A percentile compares a stretch with the other conserved stretches of the same genome.
Conservation (phyloP, 495 filamentous ascomycete genomes). For the Penicillium dipodomyicola region DNA sequence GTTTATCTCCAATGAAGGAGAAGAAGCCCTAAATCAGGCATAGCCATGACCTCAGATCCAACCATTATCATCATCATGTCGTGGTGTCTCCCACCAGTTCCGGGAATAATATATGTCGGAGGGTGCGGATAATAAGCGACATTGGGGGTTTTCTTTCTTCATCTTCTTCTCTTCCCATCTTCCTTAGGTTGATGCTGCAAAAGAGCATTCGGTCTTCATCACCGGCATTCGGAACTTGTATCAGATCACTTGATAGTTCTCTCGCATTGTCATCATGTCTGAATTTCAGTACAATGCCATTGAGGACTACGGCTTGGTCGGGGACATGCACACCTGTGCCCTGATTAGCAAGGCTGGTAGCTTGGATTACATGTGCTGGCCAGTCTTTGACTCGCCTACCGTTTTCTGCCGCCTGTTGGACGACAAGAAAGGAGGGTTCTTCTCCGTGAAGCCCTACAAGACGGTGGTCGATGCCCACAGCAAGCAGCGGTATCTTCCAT, state of each 20-base stretch:
- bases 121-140: conserved; percentile 1
- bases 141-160: background rate
- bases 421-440: conserved; percentile 68
- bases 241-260: background rate
- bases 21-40: conserved; percentile 12
- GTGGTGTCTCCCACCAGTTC: conserved; percentile 17
- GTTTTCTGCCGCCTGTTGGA: conserved; percentile 68
- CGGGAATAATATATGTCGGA: conserved; percentile 19
- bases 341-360: conserved; percentile 68
- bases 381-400: conserved; percentile 64
- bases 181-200: conserved; percentile 1
- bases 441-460: conserved; percentile 54
- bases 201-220: background rate
- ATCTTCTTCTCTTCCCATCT: conserved; percentile 2
- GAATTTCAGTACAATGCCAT: conserved; percentile 59
- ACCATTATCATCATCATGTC: conserved; percentile 33
- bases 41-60: conserved; percentile 30
- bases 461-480: conserved; percentile 51
- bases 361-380: conserved; percentile 77
- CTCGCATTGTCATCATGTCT: conserved; percentile 16
- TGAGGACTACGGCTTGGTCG: conserved; percentile 73
- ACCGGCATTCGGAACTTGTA: background rate
- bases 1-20: conserved; percentile 12
- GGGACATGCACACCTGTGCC: conserved; percentile 75
- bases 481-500: conserved; percentile 69